Evolutionary conservation across 2,329 filamentous ascomycete species (phyloP).

Genomic region (Trichoderma oligosporum): DNA sequence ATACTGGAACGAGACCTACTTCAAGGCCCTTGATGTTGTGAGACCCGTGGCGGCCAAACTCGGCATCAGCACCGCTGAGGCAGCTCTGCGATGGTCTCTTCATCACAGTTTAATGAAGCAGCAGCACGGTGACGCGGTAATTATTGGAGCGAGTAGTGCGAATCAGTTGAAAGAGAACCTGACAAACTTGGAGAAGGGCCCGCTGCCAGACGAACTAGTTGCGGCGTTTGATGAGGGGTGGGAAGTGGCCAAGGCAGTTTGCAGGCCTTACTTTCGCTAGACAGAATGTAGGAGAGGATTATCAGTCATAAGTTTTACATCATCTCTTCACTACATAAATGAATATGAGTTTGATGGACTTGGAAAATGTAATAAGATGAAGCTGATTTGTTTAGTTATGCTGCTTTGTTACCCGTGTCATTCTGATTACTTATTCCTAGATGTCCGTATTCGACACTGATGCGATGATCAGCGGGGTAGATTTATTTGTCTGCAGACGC

Average conservation of each 20-base stretch:
- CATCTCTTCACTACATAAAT: not conserved
- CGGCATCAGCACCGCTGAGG: slow-evolving; percentile 13
- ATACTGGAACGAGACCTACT: slow-evolving; percentile 20
- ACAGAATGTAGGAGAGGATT: not conserved
- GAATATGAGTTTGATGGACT: not conserved
- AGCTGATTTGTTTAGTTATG: not conserved
- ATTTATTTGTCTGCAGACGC: not conserved
- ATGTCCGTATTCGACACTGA: not conserved
- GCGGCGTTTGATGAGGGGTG: slow-evolving; percentile 16
- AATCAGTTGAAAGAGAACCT: slow-evolving; percentile 16
- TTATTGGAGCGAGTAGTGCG: slow-evolving; percentile 17
- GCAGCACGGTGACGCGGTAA: slow-evolving; percentile 13
- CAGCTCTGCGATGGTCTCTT: slow-evolving; percentile 15
- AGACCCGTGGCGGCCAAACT: slow-evolving; percentile 13
- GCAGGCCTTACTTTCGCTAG: slow-evolving; percentile 13
- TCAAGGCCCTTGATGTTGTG: slow-evolving; percentile 16
- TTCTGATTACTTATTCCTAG: not conserved
- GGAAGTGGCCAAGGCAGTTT: slow-evolving; percentile 7
- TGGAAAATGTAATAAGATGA: not conserved
- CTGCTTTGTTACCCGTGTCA: not conserved
- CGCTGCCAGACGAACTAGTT: slow-evolving; percentile 16
- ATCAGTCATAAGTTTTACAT: too few relatives aligned
- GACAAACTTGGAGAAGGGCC: slow-evolving; percentile 14
- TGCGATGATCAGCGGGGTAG: not conserved
- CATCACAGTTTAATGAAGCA: slow-evolving; percentile 14